These are phyloP conservation scores for Ilex paraguariensis DNA, from an alignment of 305 asterid species.

Conservation along the genomic window DNA sequence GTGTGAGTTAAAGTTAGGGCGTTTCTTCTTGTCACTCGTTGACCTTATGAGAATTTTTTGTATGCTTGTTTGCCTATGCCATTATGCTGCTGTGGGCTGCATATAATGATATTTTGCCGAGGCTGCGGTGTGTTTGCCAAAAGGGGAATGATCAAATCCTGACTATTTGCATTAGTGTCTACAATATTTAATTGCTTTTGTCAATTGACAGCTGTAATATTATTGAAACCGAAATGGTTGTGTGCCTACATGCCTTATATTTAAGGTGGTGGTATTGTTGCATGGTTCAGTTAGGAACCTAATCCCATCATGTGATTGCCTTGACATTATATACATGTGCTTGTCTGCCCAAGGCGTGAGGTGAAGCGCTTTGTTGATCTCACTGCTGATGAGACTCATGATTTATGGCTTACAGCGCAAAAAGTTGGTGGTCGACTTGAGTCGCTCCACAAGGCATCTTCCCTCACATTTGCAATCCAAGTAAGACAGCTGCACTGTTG, in stretches of 20 bases:
- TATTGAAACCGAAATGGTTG: too few species aligned
- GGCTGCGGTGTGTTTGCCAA: background rate
- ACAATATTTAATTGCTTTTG: background rate
- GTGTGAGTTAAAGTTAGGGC: too few species aligned
- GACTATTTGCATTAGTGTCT: background rate
- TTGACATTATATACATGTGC: conserved; percentile 83
- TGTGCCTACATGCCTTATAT: background rate
- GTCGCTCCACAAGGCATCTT: conserved; percentile 86
- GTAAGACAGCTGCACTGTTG: conserved; percentile 36
- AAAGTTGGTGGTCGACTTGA: conserved; percentile 79
- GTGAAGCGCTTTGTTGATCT: conserved; percentile 84
- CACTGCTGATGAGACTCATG: conserved; percentile 77
- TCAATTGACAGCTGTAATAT: background rate
- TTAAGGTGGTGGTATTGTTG: background rate
- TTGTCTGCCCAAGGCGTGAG: conserved; percentile 91
- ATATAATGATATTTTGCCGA: background rate
- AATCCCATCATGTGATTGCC: conserved; percentile 24
- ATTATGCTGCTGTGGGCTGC: background rate
- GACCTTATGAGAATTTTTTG: too few species aligned
- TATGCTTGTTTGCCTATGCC: too few species aligned
- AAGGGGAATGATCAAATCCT: background rate
- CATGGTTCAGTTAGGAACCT: too few species aligned
- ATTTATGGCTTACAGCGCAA: conserved; percentile 80
- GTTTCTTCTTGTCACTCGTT: too few species aligned
- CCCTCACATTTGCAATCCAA: conserved; percentile 83